phyloP scores from a whole-genome alignment of 768 basidiomycete genomes.

The Boletales sp. region DNA sequence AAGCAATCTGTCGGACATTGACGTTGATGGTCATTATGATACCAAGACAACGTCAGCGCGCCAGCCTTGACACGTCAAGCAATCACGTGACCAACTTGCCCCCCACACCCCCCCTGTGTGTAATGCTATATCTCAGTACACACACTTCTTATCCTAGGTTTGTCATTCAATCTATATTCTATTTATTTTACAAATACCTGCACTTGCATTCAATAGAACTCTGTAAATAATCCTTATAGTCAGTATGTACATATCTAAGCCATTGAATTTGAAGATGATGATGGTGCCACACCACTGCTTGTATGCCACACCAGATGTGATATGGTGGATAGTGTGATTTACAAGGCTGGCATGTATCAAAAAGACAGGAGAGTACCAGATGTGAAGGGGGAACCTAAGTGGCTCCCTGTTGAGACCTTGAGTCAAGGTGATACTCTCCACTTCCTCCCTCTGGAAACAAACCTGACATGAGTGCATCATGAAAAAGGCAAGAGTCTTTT shows the following conservation, averaged over 20 bases:
- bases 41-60: no score
- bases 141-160: no score
- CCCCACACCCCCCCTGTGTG: no score
- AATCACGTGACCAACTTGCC: no score
- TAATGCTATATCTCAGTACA: no score
- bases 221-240: no score
- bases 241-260: constrained; percentile 78
- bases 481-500: no score
- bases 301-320: constrained; percentile 74
- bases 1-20: constrained; percentile 29
- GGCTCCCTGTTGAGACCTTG: constrained; percentile 82
- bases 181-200: no score
- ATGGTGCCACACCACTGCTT: constrained; percentile 81
- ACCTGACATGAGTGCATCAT: constrained; percentile 55
- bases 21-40: constrained; percentile 17
- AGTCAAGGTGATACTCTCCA: constrained; percentile 68
- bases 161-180: no score
- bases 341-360: constrained; percentile 58
- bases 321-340: constrained; percentile 78
- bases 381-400: constrained; percentile 76
- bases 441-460: constrained; percentile 61
- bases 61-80: no score
- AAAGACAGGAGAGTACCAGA: constrained; percentile 74
- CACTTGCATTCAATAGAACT: no score
- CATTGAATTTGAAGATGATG: constrained; percentile 81